phyloP scores from a whole-genome alignment of 495 filamentous ascomycete species.

The Venustampulla echinocandica region DNA sequence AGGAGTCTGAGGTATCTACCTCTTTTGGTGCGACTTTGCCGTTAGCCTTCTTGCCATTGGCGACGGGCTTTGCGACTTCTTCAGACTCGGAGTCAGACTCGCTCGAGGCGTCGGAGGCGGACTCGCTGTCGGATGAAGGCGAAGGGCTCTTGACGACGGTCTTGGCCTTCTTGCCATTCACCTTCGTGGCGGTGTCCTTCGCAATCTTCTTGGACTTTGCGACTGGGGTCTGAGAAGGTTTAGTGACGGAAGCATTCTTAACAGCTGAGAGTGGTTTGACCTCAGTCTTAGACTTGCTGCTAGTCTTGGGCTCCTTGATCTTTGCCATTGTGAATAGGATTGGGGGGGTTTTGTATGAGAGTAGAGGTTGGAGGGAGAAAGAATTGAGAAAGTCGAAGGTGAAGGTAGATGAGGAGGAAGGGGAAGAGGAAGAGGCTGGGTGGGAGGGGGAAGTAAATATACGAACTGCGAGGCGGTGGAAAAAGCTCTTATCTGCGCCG shows the following conservation, averaged over 20 bases:
- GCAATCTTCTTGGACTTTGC: conserved; percentile 46
- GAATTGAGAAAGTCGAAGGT: conserved; percentile 2
- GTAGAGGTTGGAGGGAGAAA: conserved; percentile 3
- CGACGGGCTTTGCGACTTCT: conserved; percentile 21
- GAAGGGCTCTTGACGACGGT: conserved; percentile 32
- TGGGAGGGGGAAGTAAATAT: neutral
- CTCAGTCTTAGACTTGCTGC: conserved; percentile 32
- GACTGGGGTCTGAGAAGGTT: conserved; percentile 40
- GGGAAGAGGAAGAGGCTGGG: conserved; percentile 4
- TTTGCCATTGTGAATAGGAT: conserved; percentile 44
- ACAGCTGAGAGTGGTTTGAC: conserved; percentile 27
- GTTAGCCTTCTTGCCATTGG: neutral
- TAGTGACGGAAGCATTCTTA: conserved; percentile 35
- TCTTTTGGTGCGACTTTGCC: conserved; percentile 25
- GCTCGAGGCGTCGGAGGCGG: conserved; percentile 28
- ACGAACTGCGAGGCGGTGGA: conserved; percentile 11
- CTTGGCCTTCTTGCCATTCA: conserved; percentile 38
- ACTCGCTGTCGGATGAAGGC: conserved; percentile 31
- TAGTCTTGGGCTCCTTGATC: conserved; percentile 41
- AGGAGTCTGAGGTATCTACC: conserved; percentile 25
- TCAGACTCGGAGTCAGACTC: conserved; percentile 29
- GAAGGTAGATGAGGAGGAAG: conserved; percentile 7
- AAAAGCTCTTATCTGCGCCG: conserved; percentile 16
- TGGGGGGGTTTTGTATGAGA: no score
- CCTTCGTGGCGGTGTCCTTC: conserved; percentile 37